Base-by-base conservation (phyloP, 176 grass and related monocot genomes). In the Triticum dicoccoides region DNA sequence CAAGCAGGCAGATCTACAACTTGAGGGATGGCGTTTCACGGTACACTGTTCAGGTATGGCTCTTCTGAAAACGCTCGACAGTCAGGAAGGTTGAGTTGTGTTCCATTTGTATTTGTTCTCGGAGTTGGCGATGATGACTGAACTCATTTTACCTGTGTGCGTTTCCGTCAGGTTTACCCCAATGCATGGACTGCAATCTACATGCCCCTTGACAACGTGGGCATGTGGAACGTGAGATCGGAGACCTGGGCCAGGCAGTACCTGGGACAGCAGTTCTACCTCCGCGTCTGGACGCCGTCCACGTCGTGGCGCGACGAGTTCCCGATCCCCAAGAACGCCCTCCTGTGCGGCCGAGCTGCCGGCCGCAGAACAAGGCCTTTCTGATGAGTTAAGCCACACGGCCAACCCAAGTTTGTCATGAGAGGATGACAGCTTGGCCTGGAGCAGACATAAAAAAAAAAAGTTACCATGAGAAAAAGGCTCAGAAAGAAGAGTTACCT, bases 261-360 rank as follows among this genome's bases (percentile, higher is more conserved):
- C 84, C 83, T 95, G 2, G 96, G 96, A 4, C 96, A 98, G 88
- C 93, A 98, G 58, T 95, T 98, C 84, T 98, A 98, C 86, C 87
- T 95, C 54, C 95, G 93, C 0, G 93, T 93, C 18, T 95, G 94
- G 80, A 92, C 96, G 65, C 84, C 93, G 32, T 91, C 91, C 2
- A 98, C 87, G 47, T 98, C 96, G 41, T 94, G 84, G 91, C 88
- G 95, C 44, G 93, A 98, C 21, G 93, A 95, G 83, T 93, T 79
- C 61, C 93, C 95, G 0, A 91, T 98, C 90, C 95, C 95, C 75
- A 91, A 94, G 87, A 98, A 98, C 38, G 91, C 93, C 84, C 95
- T 98, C 61, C 91, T 98, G 0, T 98, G 95, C 18, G 95, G 93
- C 87, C 89, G 89, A 5, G 93, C 93, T 5, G 80, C 93, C 12